Conservation (phyloP, 495 filamentous ascomycete genomes). For the Talaromyces nanjingensis region DNA sequence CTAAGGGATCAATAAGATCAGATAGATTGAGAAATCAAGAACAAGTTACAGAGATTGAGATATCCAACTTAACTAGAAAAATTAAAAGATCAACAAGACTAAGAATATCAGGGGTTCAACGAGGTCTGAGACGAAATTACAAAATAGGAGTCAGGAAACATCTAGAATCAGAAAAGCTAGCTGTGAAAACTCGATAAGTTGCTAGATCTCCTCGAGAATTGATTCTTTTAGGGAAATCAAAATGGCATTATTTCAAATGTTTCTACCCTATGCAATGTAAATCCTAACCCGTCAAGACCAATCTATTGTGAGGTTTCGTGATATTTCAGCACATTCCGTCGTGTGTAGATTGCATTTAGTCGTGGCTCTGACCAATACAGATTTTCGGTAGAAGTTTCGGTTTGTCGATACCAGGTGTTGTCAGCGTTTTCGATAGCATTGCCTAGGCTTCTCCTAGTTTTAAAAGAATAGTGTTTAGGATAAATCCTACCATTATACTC, state of each 20-base stretch:
- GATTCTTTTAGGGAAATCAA: conserved; percentile 53
- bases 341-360: too few relatives aligned
- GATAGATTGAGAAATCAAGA: too few relatives aligned
- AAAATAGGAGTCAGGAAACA: not conserved
- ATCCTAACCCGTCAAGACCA: conserved; percentile 56
- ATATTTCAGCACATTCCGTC: not conserved
- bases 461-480: not conserved
- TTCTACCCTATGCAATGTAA: too few relatives aligned
- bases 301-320: not conserved
- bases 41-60: too few relatives aligned
- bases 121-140: not conserved
- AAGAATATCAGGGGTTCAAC: not conserved
- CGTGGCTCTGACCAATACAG: too few relatives aligned
- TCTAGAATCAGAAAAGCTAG: not conserved
- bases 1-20: too few relatives aligned
- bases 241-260: too few relatives aligned
- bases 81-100: too few relatives aligned
- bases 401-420: not conserved
- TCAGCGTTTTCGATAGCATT: not conserved
- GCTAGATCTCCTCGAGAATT: conserved; percentile 60
- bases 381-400: not conserved
- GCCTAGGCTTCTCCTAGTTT: not conserved
- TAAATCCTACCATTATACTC: not conserved
- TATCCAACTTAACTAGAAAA: too few relatives aligned
- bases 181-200: too few relatives aligned